Evolutionary conservation across 495 filamentous ascomycete species (phyloP), one percentile per base, ranked within the genome.

Genomic region (Astrothelium subdiscretum): DNA sequence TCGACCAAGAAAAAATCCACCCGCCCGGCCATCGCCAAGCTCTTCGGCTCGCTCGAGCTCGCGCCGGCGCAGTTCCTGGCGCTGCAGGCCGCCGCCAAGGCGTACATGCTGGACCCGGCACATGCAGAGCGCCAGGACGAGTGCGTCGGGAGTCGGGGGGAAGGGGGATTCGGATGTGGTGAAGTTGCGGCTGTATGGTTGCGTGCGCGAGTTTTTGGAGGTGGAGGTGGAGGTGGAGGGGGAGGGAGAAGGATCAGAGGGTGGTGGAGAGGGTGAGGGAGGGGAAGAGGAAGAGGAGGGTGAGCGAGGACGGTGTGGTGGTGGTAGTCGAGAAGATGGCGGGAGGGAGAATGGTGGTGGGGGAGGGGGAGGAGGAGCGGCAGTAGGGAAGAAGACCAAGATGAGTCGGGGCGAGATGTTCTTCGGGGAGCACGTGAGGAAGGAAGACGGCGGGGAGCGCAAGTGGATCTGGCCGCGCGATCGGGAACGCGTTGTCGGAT

Each of bases 121-220:
- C 70, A 83, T 62, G 82, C 83, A 1, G 82, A 86, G 15, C 73
- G 84, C 32, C 77, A 77, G 44, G 78, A 83, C 10, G n/a, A n/a
- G n/a, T 86, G 83, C 63, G 81, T 86, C 1, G 84, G 83, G 4
- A 81, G 77, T 52, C 74, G 79, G n/a, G 80, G 79, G 8, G n/a
- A 83, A 79, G 59, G 82, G 81, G 2, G 82, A 85, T 63, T 79
- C 77, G 0, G 83, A 85, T 59, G 81, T 85, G 78, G 80, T 83
- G 11, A 85, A 83, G 63, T 61, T 85, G 51, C 76, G 78, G n/a
- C 72, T 87, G 3, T 85, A 80, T 76, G 80, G 79, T 18, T 83
- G 79, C 58, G 83, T 85, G 15, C 75, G 77, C n/a, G 69, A 80
- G 22, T 85, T 87, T 62, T 72, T 87, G 4, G 79, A 80, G 27